Conservation (phyloP, 331 rosid genomes). For the Malus hybrid region DNA sequence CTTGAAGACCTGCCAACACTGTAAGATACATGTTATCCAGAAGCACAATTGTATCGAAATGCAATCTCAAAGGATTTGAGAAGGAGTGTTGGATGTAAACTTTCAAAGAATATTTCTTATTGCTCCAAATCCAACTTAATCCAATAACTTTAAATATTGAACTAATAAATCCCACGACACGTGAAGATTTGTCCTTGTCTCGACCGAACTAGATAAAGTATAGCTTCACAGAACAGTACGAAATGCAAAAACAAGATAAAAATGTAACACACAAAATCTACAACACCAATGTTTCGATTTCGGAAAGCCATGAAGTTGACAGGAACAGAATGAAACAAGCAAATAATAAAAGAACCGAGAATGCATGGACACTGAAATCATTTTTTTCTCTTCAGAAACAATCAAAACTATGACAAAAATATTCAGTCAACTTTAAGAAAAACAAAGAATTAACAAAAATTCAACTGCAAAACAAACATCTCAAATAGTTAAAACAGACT, state of each 20-base stretch:
- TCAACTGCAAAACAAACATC: not conserved
- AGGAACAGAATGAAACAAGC: not conserved
- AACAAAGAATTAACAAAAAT: not conserved
- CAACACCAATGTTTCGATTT: not conserved
- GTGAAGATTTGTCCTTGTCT: not conserved
- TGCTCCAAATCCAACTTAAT: not conserved
- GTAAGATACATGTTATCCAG: constrained; percentile 23
- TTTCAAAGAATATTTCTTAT: not conserved
- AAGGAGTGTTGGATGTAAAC: not conserved
- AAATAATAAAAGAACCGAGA: not conserved
- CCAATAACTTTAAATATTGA: not conserved
- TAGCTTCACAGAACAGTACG: not conserved
- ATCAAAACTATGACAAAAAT: not conserved
- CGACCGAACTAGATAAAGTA: not conserved
- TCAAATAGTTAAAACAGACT: not conserved
- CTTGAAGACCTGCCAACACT: constrained; percentile 40
- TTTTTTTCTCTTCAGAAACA: not conserved
- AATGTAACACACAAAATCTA: not conserved
- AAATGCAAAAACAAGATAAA: not conserved
- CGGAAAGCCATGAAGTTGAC: not conserved
- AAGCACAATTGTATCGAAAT: not conserved
- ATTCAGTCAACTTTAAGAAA: not conserved
- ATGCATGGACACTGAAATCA: not conserved
- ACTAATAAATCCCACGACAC: not conserved
- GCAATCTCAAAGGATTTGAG: constrained; percentile 6